Evolutionary conservation across 2,329 filamentous ascomycete genomes (phyloP).

Genomic region (Fonsecaea pugnacius): DNA sequence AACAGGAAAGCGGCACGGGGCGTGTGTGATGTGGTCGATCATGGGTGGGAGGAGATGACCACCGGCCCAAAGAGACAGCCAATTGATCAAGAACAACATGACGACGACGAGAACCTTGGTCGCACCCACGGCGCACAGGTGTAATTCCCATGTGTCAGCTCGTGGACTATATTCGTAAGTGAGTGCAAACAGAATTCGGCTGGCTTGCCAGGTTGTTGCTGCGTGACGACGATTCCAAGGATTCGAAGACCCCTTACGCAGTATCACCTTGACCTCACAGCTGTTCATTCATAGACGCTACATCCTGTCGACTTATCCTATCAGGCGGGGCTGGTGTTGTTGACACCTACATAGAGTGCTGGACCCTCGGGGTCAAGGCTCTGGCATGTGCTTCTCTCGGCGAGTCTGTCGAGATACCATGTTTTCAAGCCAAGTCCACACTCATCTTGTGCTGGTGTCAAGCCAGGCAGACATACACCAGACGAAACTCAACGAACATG

Average conservation of each 20-base stretch:
- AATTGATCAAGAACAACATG: background rate
- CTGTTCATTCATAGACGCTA: background rate
- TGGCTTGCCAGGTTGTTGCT: background rate
- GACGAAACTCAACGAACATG: background rate
- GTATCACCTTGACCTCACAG: background rate
- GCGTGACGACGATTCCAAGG: background rate
- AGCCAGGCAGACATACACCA: conserved; percentile 9
- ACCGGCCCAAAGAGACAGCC: background rate
- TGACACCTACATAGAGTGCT: background rate
- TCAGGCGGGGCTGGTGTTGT: background rate
- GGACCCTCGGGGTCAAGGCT: background rate
- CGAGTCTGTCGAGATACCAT: background rate
- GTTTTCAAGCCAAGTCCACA: background rate
- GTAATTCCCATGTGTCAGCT: background rate
- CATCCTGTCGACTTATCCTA: background rate
- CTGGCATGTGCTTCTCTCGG: background rate
- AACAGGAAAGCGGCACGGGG: background rate
- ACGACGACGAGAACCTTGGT: background rate
- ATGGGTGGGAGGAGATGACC: background rate
- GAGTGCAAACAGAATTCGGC: background rate
- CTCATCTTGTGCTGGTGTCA: background rate
- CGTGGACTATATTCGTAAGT: background rate
- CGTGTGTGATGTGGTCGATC: background rate
- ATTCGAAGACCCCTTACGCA: background rate
- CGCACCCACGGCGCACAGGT: background rate